Conservation (phyloP, 352 stramenopile genomes). For the Phytopythium cucurbitacearum region DNA sequence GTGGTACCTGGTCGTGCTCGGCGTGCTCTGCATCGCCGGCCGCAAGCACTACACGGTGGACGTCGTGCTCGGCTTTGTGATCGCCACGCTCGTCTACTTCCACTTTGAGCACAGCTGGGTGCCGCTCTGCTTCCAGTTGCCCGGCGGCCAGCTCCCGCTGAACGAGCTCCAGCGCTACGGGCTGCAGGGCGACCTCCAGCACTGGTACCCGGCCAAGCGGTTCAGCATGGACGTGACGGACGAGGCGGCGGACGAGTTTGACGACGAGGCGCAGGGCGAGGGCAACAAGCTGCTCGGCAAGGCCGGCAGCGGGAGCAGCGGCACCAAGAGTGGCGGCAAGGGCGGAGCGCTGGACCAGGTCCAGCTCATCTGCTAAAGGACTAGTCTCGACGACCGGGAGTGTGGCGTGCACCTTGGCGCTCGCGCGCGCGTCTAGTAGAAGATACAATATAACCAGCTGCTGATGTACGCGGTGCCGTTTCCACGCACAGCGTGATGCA, state of each 20-base stretch:
- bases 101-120: constrained; percentile 75
- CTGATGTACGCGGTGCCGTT: too few species aligned
- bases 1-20: constrained; percentile 45
- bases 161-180: constrained; percentile 28
- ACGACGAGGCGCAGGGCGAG: constrained; percentile 15
- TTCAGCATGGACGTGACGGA: constrained; percentile 55
- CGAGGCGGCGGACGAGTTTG: constrained; percentile 32
- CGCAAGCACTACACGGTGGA: constrained; percentile 83
- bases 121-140: constrained; percentile 40
- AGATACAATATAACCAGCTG: too few species aligned
- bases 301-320: neutral
- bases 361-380: constrained; percentile 38
- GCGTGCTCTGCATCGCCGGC: constrained; percentile 49
- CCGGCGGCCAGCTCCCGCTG: constrained; percentile 20
- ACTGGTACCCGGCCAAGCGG: constrained; percentile 30
- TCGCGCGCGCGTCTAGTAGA: too few species aligned
- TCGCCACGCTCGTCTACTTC: constrained; percentile 72
- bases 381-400: too few species aligned
- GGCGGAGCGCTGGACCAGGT: constrained; percentile 31
- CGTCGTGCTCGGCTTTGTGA: constrained; percentile 60
- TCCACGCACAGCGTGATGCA: too few species aligned
- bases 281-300: constrained; percentile 7
- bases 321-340: constrained; percentile 6
- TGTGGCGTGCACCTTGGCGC: too few species aligned
- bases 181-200: constrained; percentile 14